phyloP scores from a whole-genome alignment of 2,329 filamentous ascomycete species.

The Claviceps maximensis region DNA sequence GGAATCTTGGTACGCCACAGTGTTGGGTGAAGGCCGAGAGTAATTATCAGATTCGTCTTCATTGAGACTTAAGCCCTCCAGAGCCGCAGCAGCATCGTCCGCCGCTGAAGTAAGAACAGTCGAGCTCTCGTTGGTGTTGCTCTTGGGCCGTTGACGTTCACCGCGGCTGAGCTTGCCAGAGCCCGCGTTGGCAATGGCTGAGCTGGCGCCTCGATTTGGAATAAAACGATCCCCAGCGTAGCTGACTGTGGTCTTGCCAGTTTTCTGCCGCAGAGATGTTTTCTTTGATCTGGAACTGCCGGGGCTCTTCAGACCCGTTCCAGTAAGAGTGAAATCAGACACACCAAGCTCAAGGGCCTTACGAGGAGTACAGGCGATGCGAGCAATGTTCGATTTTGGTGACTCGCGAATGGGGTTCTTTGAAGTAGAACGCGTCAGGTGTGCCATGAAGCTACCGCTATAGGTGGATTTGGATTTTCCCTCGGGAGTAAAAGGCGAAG shows the following conservation, averaged over 20 bases:
- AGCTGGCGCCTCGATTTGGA: slow-evolving; percentile 81
- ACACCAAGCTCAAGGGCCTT: slow-evolving; percentile 77
- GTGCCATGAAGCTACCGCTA: slow-evolving; percentile 64
- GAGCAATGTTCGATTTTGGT: slow-evolving; percentile 92
- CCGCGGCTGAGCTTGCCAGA: slow-evolving; percentile 66
- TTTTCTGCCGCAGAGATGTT: slow-evolving; percentile 35
- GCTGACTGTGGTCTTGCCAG: slow-evolving; percentile 66
- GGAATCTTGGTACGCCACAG: slow-evolving; percentile 82
- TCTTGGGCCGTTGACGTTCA: slow-evolving; percentile 62
- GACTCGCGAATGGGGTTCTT: slow-evolving; percentile 67
- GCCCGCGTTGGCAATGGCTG: slow-evolving; percentile 69
- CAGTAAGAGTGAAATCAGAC: slow-evolving; percentile 82
- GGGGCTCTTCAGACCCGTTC: slow-evolving; percentile 61
- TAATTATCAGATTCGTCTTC: slow-evolving; percentile 58
- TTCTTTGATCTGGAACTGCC: slow-evolving; percentile 44
- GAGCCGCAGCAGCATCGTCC: slow-evolving; percentile 65
- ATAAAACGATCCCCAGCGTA: slow-evolving; percentile 90
- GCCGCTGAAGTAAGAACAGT: slow-evolving; percentile 64
- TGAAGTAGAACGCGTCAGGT: slow-evolving; percentile 57
- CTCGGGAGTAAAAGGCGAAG: slow-evolving; percentile 69
- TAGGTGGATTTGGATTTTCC: slow-evolving; percentile 61
- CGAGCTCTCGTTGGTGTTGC: slow-evolving; percentile 56
- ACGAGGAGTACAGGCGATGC: slow-evolving; percentile 59
- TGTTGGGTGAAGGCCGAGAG: slow-evolving; percentile 71
- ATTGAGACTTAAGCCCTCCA: slow-evolving; percentile 64